A percentile compares a stretch with the other conserved stretches of the same genome.
phyloP scores from a whole-genome alignment of 441 rosid species.

The Erodium moschatum region DNA sequence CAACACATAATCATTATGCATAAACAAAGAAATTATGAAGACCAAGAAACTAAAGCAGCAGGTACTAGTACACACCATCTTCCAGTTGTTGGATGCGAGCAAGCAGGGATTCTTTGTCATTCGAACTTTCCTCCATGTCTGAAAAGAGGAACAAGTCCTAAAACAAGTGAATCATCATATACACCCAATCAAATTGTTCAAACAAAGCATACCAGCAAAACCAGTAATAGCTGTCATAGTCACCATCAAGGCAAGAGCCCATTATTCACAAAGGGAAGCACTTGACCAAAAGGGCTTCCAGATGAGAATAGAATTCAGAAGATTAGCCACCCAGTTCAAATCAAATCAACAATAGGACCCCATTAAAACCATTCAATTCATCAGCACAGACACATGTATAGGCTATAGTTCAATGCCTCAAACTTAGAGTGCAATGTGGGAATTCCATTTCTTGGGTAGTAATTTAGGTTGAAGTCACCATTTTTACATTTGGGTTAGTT shows the following conservation, averaged over 20 bases:
- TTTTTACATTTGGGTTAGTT: background rate
- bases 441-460: background rate
- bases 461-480: background rate
- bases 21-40: background rate
- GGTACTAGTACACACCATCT: slow-evolving; percentile 37
- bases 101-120: slow-evolving; percentile 37
- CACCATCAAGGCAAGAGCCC: background rate
- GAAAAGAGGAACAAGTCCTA: background rate
- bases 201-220: background rate
- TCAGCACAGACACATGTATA: background rate
- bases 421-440: background rate
- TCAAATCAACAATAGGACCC: background rate
- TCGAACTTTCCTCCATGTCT: slow-evolving; percentile 45
- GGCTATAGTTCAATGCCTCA: background rate
- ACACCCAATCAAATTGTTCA: background rate
- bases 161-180: background rate
- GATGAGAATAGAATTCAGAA: background rate
- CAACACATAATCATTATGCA: background rate
- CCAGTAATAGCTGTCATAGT: background rate
- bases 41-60: background rate
- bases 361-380: background rate
- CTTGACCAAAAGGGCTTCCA: background rate
- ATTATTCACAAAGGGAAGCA: background rate
- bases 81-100: slow-evolving; percentile 72
- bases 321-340: background rate